phyloP scores from a whole-genome alignment of 139 green algal genomes.

The Chlorella vulgaris region DNA sequence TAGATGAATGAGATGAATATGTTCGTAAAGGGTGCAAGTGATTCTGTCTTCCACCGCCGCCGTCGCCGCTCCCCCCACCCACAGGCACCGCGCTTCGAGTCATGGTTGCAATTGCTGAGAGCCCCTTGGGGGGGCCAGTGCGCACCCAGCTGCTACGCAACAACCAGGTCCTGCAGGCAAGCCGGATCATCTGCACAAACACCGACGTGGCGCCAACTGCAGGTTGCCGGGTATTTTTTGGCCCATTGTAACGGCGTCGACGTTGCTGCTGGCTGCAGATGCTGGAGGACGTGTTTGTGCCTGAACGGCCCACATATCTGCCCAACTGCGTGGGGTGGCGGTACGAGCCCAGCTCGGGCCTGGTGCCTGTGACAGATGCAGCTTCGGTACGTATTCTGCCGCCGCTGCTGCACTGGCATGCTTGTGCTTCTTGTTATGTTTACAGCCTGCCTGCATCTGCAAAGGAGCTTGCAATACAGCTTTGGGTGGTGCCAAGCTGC shows the following conservation, averaged over 20 bases:
- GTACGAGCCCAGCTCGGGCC: background rate
- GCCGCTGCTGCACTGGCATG: no score
- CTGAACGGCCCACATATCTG: conserved; percentile 29
- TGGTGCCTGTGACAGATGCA: background rate
- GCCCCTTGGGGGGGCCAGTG: conserved; percentile 20
- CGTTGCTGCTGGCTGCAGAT: conserved; percentile 6
- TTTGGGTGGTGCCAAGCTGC: no score
- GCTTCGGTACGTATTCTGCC: no score
- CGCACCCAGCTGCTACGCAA: conserved; percentile 22
- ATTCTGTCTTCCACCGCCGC: no score
- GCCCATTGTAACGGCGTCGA: background rate
- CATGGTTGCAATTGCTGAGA: conserved; percentile 33
- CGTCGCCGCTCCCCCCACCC: no score
- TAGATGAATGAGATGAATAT: background rate
- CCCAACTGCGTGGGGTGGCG: conserved; percentile 13
- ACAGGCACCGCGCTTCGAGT: conserved; percentile 15
- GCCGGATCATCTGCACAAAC: background rate
- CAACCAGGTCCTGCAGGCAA: conserved; percentile 42
- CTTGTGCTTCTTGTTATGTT: no score
- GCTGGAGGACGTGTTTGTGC: conserved; percentile 35
- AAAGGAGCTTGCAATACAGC: background rate
- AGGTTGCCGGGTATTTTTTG: background rate
- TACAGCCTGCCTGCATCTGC: no score
- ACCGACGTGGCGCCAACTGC: background rate
- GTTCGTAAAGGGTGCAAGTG: no score